Percentiles rank a stretch among this genome's conserved stretches.
phyloP scores from a whole-genome alignment of 2,329 filamentous ascomycete genomes.

The Ophiosphaerella korrae region DNA sequence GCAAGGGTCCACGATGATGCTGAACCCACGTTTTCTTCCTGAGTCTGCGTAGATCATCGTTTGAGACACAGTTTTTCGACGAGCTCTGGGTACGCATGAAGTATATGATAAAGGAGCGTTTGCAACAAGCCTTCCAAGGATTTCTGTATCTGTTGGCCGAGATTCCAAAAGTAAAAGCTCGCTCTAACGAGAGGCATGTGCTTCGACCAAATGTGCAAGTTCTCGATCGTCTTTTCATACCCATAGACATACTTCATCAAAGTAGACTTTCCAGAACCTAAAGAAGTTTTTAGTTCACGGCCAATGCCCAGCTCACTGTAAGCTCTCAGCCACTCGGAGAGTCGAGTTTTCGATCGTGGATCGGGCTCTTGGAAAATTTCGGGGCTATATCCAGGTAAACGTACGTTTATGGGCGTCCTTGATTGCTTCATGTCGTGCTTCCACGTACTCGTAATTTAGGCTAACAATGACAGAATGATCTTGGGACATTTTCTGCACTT shows the following conservation, averaged over 20 bases:
- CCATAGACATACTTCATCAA: conserved; percentile 38
- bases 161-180: conserved; percentile 38
- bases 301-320: conserved; percentile 29
- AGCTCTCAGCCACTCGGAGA: conserved; percentile 4
- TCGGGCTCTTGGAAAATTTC: background rate
- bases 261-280: conserved; percentile 40
- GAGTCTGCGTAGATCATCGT: background rate
- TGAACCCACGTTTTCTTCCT: background rate
- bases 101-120: conserved; percentile 26
- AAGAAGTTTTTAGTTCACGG: no score
- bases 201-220: conserved; percentile 24
- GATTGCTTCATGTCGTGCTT: background rate
- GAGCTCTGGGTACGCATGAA: conserved; percentile 5
- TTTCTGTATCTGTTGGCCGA: conserved; percentile 28
- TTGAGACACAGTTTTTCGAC: conserved; percentile 1
- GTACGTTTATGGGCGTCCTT: conserved; percentile 4
- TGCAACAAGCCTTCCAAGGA: conserved; percentile 30
- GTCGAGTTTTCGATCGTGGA: background rate
- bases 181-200: conserved; percentile 2
- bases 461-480: background rate
- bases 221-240: conserved; percentile 7
- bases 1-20: background rate
- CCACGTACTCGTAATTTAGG: conserved; percentile 4
- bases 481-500: background rate
- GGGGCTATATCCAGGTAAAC: conserved; percentile 9